A percentile compares a stretch with the other conserved stretches of the same genome.
Conservation (phyloP, 768 basidiomycete genomes). For the Suillus ampliporus region DNA sequence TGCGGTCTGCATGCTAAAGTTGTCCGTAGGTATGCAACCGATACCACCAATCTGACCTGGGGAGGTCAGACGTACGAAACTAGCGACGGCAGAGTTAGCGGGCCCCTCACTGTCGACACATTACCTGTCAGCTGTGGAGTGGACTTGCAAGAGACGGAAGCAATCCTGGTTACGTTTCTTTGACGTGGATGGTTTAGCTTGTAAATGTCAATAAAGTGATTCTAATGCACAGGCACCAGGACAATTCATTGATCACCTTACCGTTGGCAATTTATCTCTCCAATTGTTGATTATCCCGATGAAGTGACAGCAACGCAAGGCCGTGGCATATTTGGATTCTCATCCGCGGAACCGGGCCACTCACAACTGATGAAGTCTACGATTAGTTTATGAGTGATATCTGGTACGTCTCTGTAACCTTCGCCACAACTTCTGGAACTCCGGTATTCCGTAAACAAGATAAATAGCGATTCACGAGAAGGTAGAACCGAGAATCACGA, state of each 20-base stretch:
- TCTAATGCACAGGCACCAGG: neutral
- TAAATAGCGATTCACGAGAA: neutral
- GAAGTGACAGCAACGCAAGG: slow-evolving; percentile 1
- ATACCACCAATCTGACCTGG: slow-evolving; percentile 56
- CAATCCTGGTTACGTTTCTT: slow-evolving; percentile 22
- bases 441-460: slow-evolving; percentile 64
- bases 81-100: slow-evolving; percentile 45
- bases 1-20: neutral
- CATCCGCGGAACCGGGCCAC: slow-evolving; percentile 51
- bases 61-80: slow-evolving; percentile 67
- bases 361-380: neutral
- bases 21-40: slow-evolving; percentile 51
- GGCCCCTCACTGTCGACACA: slow-evolving; percentile 37
- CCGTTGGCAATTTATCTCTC: too few species aligned
- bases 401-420: neutral
- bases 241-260: neutral
- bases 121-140: slow-evolving; percentile 43
- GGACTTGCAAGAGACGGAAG: slow-evolving; percentile 55
- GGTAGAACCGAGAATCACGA: neutral
- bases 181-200: neutral
- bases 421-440: slow-evolving; percentile 49
- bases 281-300: too few species aligned
- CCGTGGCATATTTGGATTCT: slow-evolving; percentile 16
- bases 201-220: neutral
- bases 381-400: neutral